Evolutionary conservation across 2,329 filamentous ascomycete genomes (phyloP).

Genomic region (Cercospora sesami): DNA sequence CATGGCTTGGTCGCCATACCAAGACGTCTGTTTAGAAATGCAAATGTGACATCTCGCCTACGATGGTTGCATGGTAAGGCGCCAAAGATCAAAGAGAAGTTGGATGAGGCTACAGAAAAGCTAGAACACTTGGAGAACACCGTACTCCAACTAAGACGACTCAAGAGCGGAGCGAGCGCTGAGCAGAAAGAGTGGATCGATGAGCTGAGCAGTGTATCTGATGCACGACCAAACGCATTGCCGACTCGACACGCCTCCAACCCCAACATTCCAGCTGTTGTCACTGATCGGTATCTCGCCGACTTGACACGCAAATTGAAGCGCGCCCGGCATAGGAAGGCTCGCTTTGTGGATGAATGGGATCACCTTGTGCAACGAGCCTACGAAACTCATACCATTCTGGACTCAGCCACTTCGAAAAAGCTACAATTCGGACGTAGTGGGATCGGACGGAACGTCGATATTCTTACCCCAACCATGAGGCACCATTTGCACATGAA

Average conservation of each 20-base stretch:
- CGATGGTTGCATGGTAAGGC: conserved; percentile 75
- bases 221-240: conserved; percentile 50
- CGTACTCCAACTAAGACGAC: conserved; percentile 72
- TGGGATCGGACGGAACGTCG: neutral
- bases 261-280: conserved; percentile 64
- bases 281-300: conserved; percentile 90
- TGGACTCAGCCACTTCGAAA: conserved; percentile 80
- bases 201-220: conserved; percentile 78
- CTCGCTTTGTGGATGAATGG: conserved; percentile 85
- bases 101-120: conserved; percentile 78
- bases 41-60: conserved; percentile 72
- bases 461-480: conserved; percentile 71
- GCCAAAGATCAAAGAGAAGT: conserved; percentile 78
- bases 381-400: conserved; percentile 71
- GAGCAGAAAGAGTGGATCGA: conserved; percentile 94
- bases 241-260: conserved; percentile 39
- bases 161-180: conserved; percentile 74
- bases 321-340: conserved; percentile 77
- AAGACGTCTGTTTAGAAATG: conserved; percentile 73
- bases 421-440: conserved; percentile 70
- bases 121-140: conserved; percentile 80
- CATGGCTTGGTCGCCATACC: conserved; percentile 93
- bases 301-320: conserved; percentile 81
- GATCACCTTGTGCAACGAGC: conserved; percentile 73
- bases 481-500: conserved; percentile 77